Evolutionary conservation across 2,329 filamentous ascomycete species (phyloP).

Genomic region (Penicillium italicum): DNA sequence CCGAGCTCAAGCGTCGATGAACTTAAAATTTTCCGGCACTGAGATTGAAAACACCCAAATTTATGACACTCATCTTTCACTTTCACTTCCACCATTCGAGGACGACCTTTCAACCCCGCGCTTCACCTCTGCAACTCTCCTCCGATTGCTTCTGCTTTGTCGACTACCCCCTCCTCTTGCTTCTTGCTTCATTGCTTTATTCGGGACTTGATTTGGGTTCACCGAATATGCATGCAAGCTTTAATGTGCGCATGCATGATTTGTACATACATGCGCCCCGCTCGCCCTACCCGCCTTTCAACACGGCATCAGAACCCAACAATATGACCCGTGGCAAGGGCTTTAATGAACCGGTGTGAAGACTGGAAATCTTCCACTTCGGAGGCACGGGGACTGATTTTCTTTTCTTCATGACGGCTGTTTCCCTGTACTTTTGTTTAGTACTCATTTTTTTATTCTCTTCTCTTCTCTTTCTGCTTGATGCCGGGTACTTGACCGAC

Average conservation of each 20-base stretch:
- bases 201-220: slow-evolving; percentile 3
- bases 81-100: slow-evolving; percentile 5
- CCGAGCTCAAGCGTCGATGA: slow-evolving; percentile 36
- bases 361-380: slow-evolving; percentile 1
- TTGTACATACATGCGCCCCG: slow-evolving; percentile 9
- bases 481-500: slow-evolving; percentile 2
- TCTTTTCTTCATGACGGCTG: slow-evolving; percentile 15
- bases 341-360: slow-evolving; percentile 2
- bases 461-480: slow-evolving; percentile 5
- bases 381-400: slow-evolving; percentile 8
- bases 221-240: slow-evolving; percentile 11
- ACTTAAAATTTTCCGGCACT: slow-evolving; percentile 1
- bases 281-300: slow-evolving; percentile 11
- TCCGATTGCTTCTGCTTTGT: slow-evolving; percentile 9
- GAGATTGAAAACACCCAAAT: slow-evolving; percentile 9
- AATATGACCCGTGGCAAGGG: not conserved
- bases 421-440: slow-evolving; percentile 14
- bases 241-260: slow-evolving; percentile 13
- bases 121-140: slow-evolving; percentile 2
- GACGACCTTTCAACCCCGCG: slow-evolving; percentile 11
- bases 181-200: slow-evolving; percentile 6
- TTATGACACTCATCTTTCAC: slow-evolving; percentile 15
- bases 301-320: slow-evolving; percentile 7
- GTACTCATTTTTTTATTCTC: slow-evolving; percentile 7
- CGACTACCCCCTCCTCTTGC: slow-evolving; percentile 6